A percentile compares a stretch with the other conserved stretches of the same genome.
These are phyloP conservation scores for Telfairia occidentalis DNA, from an alignment of 331 rosid species.

Conservation along the genomic window DNA sequence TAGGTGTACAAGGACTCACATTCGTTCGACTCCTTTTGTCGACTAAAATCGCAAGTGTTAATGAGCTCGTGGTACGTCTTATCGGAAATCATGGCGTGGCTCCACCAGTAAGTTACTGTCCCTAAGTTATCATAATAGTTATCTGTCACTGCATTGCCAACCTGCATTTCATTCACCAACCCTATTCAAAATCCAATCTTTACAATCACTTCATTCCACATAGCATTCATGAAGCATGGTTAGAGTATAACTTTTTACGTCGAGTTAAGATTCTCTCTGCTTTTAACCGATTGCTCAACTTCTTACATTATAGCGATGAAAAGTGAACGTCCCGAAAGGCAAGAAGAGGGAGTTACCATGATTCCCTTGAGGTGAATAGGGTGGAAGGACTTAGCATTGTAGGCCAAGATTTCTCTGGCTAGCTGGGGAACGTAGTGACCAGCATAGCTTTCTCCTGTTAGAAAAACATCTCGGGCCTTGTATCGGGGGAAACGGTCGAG, in stretches of 20 bases:
- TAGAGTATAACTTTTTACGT: not conserved
- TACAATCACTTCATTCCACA: not conserved
- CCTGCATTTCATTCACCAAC: conserved; percentile 28
- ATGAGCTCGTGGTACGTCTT: conserved; percentile 67
- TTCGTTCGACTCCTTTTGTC: conserved; percentile 68
- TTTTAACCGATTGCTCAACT: not conserved
- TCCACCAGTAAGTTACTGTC: conserved; percentile 97
- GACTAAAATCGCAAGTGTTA: conserved; percentile 62
- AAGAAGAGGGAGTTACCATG: conserved; percentile 35
- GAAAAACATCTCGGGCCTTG: conserved; percentile 51
- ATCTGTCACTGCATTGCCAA: conserved; percentile 96
- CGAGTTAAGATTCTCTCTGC: not conserved
- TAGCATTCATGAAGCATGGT: not conserved
- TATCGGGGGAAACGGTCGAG: conserved; percentile 74
- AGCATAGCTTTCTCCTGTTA: conserved; percentile 94
- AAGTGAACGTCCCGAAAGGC: not conserved
- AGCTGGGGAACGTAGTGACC: conserved; percentile 96
- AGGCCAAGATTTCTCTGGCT: conserved; percentile 50
- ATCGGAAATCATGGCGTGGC: conserved; percentile 98
- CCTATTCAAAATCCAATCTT: not conserved
- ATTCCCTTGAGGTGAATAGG: conserved; percentile 72
- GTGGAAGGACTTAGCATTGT: conserved; percentile 39
- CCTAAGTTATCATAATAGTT: conserved; percentile 85
- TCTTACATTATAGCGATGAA: not conserved
- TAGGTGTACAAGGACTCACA: conserved; percentile 73